Evolutionary conservation across 1,139 yeast species (phyloP), one percentile per base, ranked within the genome.

Genomic region (Candida glucosophila): DNA sequence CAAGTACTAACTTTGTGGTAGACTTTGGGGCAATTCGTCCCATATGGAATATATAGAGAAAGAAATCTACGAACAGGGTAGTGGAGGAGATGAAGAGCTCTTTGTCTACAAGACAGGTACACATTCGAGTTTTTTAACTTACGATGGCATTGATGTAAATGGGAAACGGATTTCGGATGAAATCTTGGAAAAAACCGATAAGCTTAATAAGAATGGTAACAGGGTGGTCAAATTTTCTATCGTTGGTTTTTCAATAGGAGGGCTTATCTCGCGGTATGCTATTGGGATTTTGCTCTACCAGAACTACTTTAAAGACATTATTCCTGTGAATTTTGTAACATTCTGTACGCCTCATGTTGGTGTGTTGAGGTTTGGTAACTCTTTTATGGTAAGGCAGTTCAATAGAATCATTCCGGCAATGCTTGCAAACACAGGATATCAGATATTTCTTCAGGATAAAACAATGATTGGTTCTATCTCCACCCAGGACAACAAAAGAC

Each of bases 281-380:
- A 53, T 81, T 23, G 95, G 95, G 0, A 52, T 80, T 12, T 55
- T 85, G 25, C 58, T 69, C 36, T 59, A 63, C 29, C 64, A 66
- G 26, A 69, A 69, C 2, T 59, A 64, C 33, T 81, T 83, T 43
- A 58, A 68, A 5, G 27, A 40, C 21, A 45, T 64, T 8, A 56
- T 52, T 20, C 75, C 80, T 4, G 44, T 73, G n/a, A 73, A 73
- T 37, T 80, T 78, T 44, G 68, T 80, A 6, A 74, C 90, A 1
- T 77, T 83, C 41, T 80, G 90, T 40, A 61, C 85, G 1, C 95
- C 95, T 1, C 94, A 83, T 49, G 81, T 81, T 2, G 95, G 94
- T 3, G 80, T 70, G 1, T 53, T 72, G 29, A 75, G 78, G 11
- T 80, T 90, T 2, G 77, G 81, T 5, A 38, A 45, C 12, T 58